Base-by-base conservation (phyloP, 192 early-diverging fungal genomes). In the Backusella sp. region DNA sequence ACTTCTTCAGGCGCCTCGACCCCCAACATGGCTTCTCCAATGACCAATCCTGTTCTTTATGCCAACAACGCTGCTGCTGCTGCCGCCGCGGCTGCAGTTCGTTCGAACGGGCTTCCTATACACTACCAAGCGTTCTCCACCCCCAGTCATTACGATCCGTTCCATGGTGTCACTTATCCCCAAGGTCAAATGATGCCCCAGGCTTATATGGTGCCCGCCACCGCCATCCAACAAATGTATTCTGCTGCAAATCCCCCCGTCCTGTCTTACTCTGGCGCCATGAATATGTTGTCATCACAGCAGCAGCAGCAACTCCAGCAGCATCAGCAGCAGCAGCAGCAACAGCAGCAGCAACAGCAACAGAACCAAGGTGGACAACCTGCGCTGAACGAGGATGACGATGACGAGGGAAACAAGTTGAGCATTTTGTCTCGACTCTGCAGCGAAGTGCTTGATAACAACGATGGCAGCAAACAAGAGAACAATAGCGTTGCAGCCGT, bases 361-460 rank as follows among this genome's bases (percentile, higher is more conserved):
- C 77, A 74, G 32, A 67, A 42, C 3, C 35, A 68, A 68, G 15
- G 9, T 9, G 65, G 3, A 32, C 37, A 23, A 32, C 26, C 39
- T 37, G n/a, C 36, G 21, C 34, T 28, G 35, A 52, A 44, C 1
- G 74, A 68, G 19, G 77, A 53, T 56, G 66, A 69, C 26, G 78
- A 75, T 41, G 79, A 80, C 30, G 79, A 80, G 68, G 79, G 79
- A 37, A 68, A 62, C 71, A 81, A 81, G 41, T 41, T 81, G 26
- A 77, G 42, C 32, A 73, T 81, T 37, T 65, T 81, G 32, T 81
- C 80, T 23, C 75, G 77, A 74, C 76, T 81, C 26, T 81, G 80
- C 53, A 81, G 72, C 30, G 80, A 65, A 34, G 80, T 77, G 8
- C 69, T 81, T 17, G 66, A 77, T 67, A 62, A 72, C 35, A 74